These are phyloP conservation scores for Aureobasidium vineae DNA, from an alignment of 2,329 filamentous ascomycete species.

Conservation along the genomic window DNA sequence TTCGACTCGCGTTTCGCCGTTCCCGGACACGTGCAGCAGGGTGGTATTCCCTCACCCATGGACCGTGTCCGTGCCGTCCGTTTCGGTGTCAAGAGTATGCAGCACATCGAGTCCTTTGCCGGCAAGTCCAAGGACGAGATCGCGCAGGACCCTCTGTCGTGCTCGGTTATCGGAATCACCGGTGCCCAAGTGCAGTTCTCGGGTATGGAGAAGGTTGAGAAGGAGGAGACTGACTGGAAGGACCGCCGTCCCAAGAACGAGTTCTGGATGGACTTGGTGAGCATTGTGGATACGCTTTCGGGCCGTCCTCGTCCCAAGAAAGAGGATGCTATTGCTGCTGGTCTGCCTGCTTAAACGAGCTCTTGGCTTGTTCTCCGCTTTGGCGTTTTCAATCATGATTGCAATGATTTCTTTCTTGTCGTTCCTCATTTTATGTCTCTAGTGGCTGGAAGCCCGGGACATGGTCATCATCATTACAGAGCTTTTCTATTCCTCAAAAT, in stretches of 20 bases:
- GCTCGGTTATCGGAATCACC: slow-evolving; percentile 86
- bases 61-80: slow-evolving; percentile 89
- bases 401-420: slow-evolving; percentile 20
- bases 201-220: slow-evolving; percentile 76
- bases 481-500: background rate
- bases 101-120: slow-evolving; percentile 80
- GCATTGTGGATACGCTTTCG: slow-evolving; percentile 79
- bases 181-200: slow-evolving; percentile 88
- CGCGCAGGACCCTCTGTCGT: slow-evolving; percentile 68
- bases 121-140: slow-evolving; percentile 66
- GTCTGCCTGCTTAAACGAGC: slow-evolving; percentile 14
- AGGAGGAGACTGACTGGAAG: slow-evolving; percentile 86
- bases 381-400: slow-evolving; percentile 18
- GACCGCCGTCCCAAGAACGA: slow-evolving; percentile 80
- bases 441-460: background rate
- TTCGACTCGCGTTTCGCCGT: slow-evolving; percentile 93
- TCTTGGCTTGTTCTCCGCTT: background rate
- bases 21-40: slow-evolving; percentile 92
- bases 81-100: slow-evolving; percentile 89
- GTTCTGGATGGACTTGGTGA: slow-evolving; percentile 79
- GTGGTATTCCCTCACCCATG: slow-evolving; percentile 90
- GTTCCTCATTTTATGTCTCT: background rate
- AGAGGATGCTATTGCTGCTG: slow-evolving; percentile 21
- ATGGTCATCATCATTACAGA: background rate
- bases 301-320: slow-evolving; percentile 54